Percentiles rank a stretch among this genome's conserved stretches.
These are phyloP conservation scores for Candolleomyces eurysporus DNA, from an alignment of 768 basidiomycete genomes.

Conservation along the genomic window DNA sequence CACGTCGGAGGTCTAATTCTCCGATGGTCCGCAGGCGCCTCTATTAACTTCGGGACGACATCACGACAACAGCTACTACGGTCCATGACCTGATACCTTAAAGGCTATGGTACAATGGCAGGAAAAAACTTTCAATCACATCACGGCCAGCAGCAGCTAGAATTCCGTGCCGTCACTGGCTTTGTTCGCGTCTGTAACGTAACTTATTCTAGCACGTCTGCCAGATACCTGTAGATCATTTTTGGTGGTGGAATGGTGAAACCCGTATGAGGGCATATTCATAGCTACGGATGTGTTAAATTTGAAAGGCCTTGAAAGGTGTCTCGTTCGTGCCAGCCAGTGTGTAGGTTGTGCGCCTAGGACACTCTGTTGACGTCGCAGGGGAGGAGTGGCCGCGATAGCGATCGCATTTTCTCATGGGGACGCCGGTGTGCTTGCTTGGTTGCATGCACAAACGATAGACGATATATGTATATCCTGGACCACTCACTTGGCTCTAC, in stretches of 20 bases:
- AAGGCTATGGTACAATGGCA: too few relatives aligned
- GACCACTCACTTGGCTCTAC: neutral
- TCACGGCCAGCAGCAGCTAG: too few relatives aligned
- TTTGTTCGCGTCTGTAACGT: too few relatives aligned
- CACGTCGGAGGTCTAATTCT: too few relatives aligned
- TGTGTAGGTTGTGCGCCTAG: neutral
- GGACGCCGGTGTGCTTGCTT: neutral
- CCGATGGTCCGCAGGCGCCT: too few relatives aligned
- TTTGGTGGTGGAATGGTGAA: neutral
- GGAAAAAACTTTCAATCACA: too few relatives aligned
- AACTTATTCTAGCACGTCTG: too few relatives aligned
- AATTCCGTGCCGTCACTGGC: too few relatives aligned
- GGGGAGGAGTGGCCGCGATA: neutral
- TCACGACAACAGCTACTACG: too few relatives aligned
- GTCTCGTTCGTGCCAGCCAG: neutral
- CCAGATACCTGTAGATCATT: neutral
- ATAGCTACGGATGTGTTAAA: neutral
- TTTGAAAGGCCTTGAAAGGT: constrained; percentile 7
- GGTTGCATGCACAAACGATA: neutral
- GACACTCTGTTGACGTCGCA: neutral
- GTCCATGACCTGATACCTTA: too few relatives aligned
- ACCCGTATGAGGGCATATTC: neutral
- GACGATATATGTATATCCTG: neutral
- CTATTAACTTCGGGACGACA: too few relatives aligned
- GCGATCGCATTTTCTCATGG: neutral